Percentiles rank a stretch among this genome's conserved stretches.
phyloP scores from a whole-genome alignment of 2,329 filamentous ascomycete species.

The Westerdykella sp. region DNA sequence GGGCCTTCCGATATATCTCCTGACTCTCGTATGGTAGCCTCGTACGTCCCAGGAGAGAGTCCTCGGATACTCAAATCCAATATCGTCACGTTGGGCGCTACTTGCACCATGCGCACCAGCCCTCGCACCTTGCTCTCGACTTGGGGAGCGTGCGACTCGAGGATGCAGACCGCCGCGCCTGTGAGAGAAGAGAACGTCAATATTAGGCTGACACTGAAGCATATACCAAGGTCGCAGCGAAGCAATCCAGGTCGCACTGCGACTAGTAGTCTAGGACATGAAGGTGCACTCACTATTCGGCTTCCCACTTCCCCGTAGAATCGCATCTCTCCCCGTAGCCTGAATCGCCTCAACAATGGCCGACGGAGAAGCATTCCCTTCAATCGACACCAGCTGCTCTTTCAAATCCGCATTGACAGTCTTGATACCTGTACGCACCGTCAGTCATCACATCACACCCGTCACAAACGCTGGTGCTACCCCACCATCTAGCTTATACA shows the following conservation, averaged over 20 bases:
- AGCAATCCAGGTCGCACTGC: too few relatives aligned
- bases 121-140: slow-evolving; percentile 69
- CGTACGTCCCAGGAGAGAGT: slow-evolving; percentile 72
- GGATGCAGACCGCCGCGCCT: slow-evolving; percentile 87
- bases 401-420: slow-evolving; percentile 77
- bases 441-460: slow-evolving; percentile 4
- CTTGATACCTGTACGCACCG: slow-evolving; percentile 57
- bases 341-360: slow-evolving; percentile 85
- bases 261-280: neutral
- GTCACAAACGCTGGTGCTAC: slow-evolving; percentile 2
- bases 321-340: slow-evolving; percentile 84
- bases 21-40: slow-evolving; percentile 75
- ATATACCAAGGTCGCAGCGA: too few relatives aligned
- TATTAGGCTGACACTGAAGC: too few relatives aligned
- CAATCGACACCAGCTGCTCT: slow-evolving; percentile 75
- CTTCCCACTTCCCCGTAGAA: slow-evolving; percentile 79
- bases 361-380: slow-evolving; percentile 87
- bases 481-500: slow-evolving; percentile 65
- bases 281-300: slow-evolving; percentile 63
- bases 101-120: slow-evolving; percentile 88
- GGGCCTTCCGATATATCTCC: slow-evolving; percentile 83
- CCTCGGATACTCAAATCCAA: slow-evolving; percentile 84
- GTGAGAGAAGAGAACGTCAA: neutral
- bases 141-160: slow-evolving; percentile 69
- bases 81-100: slow-evolving; percentile 68